Conservation (phyloP, 2,329 filamentous ascomycete species). For the Cadophora malorum region DNA sequence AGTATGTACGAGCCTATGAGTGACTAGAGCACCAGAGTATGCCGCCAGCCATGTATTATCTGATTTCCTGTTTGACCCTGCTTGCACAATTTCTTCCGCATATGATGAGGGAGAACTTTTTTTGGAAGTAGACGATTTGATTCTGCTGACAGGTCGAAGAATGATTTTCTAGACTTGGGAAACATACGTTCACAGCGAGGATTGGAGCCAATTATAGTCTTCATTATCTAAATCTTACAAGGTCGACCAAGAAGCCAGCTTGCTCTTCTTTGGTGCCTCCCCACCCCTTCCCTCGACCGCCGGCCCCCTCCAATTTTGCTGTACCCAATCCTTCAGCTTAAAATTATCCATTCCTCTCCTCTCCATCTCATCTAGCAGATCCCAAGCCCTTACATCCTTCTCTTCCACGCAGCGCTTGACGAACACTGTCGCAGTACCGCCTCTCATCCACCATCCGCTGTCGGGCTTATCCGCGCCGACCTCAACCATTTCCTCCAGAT, state of each 20-base stretch:
- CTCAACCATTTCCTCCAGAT: conserved; percentile 56
- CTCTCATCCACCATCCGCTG: conserved; percentile 44
- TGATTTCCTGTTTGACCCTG: neutral
- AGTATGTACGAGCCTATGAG: neutral
- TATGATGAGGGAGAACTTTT: too few species aligned
- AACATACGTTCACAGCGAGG: neutral
- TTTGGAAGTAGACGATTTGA: too few species aligned
- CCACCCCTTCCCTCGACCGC: neutral
- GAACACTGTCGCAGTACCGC: conserved; percentile 37
- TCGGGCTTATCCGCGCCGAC: conserved; percentile 45
- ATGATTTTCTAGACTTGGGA: too few species aligned
- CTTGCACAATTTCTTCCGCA: neutral
- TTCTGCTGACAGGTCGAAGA: too few species aligned
- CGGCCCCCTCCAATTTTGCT: conserved; percentile 18
- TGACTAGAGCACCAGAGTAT: neutral
- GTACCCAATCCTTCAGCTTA: conserved; percentile 27
- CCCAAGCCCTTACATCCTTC: conserved; percentile 37
- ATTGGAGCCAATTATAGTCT: neutral
- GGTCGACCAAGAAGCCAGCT: conserved; percentile 24
- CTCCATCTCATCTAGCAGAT: conserved; percentile 39
- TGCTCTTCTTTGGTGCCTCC: neutral
- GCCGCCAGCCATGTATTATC: neutral
- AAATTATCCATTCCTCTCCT: conserved; percentile 30
- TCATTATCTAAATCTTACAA: conserved; percentile 3
- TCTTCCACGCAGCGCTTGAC: conserved; percentile 34